Evolutionary conservation across 148 eudicot genomes (phyloP).

Genomic region (Pouteria glomerata): DNA sequence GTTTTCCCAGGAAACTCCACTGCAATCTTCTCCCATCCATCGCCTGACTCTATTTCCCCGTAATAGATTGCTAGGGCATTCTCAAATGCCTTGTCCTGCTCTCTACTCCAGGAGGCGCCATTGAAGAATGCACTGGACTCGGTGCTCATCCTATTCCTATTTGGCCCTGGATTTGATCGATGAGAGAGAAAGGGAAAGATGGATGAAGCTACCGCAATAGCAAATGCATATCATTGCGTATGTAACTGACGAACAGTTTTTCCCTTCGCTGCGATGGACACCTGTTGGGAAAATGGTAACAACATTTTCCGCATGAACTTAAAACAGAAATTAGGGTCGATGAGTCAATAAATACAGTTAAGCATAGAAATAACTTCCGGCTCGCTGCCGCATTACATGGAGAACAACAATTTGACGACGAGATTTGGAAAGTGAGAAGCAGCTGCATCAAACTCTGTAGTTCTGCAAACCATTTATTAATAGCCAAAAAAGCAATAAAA

Average conservation of each 20-base stretch:
- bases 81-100: constrained; percentile 50
- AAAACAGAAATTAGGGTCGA: constrained; percentile 17
- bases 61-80: constrained; percentile 30
- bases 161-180: too few species aligned
- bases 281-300: constrained; percentile 9
- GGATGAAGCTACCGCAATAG: background rate
- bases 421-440: background rate
- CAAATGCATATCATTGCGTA: constrained; percentile 2
- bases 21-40: constrained; percentile 39
- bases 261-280: constrained; percentile 7
- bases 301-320: constrained; percentile 5
- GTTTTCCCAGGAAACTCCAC: constrained; percentile 43
- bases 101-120: constrained; percentile 33
- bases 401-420: constrained; percentile 3
- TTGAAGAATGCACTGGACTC: constrained; percentile 9
- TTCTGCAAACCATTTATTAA: background rate
- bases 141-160: constrained; percentile 27
- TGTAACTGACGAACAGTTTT: constrained; percentile 19
- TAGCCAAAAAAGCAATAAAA: background rate
- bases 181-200: constrained; percentile 4
- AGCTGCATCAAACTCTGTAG: background rate
- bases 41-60: constrained; percentile 17
- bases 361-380: background rate
- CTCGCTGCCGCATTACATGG: constrained; percentile 4
- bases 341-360: constrained; percentile 12